Evolutionary conservation across 345 rosid genomes (phyloP).

Genomic region (Lepidium africanum): DNA sequence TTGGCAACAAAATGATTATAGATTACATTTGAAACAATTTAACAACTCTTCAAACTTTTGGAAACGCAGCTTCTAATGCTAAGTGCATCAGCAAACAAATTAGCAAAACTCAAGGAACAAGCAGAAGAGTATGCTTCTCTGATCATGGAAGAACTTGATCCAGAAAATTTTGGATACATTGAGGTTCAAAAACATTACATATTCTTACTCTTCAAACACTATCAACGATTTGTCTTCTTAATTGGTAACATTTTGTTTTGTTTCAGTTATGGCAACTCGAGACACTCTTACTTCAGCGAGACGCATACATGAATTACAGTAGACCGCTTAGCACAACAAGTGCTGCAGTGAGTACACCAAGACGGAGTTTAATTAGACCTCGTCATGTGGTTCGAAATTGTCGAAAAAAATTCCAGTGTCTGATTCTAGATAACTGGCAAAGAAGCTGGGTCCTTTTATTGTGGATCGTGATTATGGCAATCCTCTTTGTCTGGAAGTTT

Average conservation of each 20-base stretch:
- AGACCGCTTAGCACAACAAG: slow-evolving; percentile 81
- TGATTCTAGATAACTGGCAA: slow-evolving; percentile 77
- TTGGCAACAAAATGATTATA: background rate
- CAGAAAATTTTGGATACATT: slow-evolving; percentile 85
- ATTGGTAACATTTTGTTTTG: background rate
- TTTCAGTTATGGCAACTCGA: slow-evolving; percentile 94
- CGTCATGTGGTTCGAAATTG: slow-evolving; percentile 28
- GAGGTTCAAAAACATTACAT: slow-evolving; percentile 44
- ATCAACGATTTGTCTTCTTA: background rate
- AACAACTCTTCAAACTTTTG: background rate
- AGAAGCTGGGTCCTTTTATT: slow-evolving; percentile 65
- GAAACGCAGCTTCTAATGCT: slow-evolving; percentile 78
- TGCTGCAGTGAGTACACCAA: slow-evolving; percentile 53
- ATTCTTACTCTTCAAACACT: background rate
- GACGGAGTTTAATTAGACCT: slow-evolving; percentile 39
- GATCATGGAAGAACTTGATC: slow-evolving; percentile 96
- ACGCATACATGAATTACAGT: slow-evolving; percentile 85
- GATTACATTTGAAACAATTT: background rate
- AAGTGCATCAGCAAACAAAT: slow-evolving; percentile 92
- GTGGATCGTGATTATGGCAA: slow-evolving; percentile 56
- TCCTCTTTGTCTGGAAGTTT: slow-evolving; percentile 89
- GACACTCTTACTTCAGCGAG: slow-evolving; percentile 78
- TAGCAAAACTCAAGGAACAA: slow-evolving; percentile 84
- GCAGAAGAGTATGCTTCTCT: slow-evolving; percentile 87
- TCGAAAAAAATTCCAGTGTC: slow-evolving; percentile 33